Evolutionary conservation across 257 asterid genomes (phyloP).

Genomic region (Vinca minor): DNA sequence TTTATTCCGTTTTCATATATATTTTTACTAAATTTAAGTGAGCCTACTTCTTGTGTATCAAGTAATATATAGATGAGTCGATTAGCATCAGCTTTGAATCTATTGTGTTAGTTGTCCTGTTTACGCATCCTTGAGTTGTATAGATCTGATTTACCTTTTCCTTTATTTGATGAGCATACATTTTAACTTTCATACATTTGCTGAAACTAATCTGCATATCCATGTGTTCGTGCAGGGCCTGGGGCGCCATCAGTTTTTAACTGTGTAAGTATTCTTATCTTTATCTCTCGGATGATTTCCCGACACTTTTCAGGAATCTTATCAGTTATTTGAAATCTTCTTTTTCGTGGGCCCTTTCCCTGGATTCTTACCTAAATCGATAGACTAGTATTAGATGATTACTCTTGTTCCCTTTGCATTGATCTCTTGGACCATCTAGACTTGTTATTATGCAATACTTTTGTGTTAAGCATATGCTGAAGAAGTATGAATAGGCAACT

Average conservation of each 20-base stretch:
- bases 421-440: not conserved
- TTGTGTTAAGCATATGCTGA: not conserved
- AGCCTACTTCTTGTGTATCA: not conserved
- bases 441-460: not conserved
- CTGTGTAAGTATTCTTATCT: slow-evolving; percentile 53
- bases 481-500: not conserved
- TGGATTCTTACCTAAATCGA: not conserved
- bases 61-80: not conserved
- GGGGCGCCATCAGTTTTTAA: slow-evolving; percentile 85
- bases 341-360: not conserved
- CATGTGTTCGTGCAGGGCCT: slow-evolving; percentile 52
- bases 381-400: not conserved
- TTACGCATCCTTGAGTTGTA: not conserved
- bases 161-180: not conserved
- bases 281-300: not conserved
- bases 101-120: not conserved
- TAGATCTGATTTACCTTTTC: not conserved
- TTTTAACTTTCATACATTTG: slow-evolving; percentile 1
- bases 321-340: not conserved
- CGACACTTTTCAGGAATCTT: not conserved
- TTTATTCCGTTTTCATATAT: not conserved
- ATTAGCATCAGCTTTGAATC: not conserved
- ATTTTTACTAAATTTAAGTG: not conserved
- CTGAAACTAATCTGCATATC: not conserved
- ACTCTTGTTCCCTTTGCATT: not conserved